These are phyloP conservation scores for Teratosphaeria viscida DNA, from an alignment of 2,329 filamentous ascomycete genomes.

Conservation along the genomic window DNA sequence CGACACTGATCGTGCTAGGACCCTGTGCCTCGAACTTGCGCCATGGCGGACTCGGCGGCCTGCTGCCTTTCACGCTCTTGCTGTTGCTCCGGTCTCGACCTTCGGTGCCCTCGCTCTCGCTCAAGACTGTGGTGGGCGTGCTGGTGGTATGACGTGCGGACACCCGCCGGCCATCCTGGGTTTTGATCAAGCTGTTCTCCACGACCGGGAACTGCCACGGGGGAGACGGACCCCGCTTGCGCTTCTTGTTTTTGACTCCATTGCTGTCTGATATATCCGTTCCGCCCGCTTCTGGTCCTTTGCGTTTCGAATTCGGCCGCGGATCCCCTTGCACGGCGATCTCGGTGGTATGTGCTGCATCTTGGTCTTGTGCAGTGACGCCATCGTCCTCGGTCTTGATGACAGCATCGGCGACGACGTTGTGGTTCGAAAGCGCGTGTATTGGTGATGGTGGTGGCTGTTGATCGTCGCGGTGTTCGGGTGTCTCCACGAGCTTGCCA, in stretches of 20 bases:
- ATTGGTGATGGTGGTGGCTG: not conserved
- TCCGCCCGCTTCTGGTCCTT: constrained; percentile 16
- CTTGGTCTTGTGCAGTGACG: not conserved
- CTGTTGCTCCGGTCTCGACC: constrained; percentile 12
- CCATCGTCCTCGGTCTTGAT: constrained; percentile 1
- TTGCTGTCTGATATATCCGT: not conserved
- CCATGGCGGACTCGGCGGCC: constrained; percentile 76
- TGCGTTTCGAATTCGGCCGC: constrained; percentile 19
- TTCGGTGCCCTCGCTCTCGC: constrained; percentile 12
- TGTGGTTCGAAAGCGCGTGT: not conserved
- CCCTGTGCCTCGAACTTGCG: constrained; percentile 77
- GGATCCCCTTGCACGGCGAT: constrained; percentile 16
- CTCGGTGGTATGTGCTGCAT: constrained; percentile 5
- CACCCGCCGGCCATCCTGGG: constrained; percentile 22
- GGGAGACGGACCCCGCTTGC: constrained; percentile 35
- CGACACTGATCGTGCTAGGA: constrained; percentile 67
- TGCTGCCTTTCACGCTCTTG: constrained; percentile 23
- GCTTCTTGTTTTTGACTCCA: constrained; percentile 46
- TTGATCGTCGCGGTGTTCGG: constrained; percentile 1
- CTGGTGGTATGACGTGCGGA: constrained; percentile 21
- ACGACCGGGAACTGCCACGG: constrained; percentile 25
- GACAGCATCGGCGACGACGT: not conserved
- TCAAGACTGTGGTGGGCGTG: constrained; percentile 11
- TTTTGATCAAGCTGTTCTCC: constrained; percentile 20
- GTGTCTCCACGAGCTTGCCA: not conserved